Percentiles rank a stretch among this genome's conserved stretches.
Evolutionary conservation across 1,139 yeast species (phyloP).

Genomic region (Scheffersomyces quercinus): DNA sequence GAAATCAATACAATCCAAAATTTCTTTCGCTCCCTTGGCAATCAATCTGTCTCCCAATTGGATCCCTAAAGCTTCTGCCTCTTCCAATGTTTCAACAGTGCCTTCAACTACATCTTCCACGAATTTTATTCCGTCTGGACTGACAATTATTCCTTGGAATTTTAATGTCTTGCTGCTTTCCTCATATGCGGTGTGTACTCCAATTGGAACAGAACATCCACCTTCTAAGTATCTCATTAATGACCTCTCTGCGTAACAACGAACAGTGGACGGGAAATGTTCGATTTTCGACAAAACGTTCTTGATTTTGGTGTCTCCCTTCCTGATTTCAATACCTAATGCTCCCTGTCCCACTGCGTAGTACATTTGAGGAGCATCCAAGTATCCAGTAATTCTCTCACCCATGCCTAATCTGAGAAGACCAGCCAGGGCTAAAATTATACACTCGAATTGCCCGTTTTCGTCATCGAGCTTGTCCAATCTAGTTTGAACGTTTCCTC

Average conservation of each 20-base stretch:
- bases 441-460: constrained; percentile 62
- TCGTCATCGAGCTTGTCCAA: constrained; percentile 69
- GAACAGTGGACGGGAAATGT: constrained; percentile 64
- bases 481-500: constrained; percentile 89
- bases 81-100: constrained; percentile 43
- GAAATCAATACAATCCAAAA: constrained; percentile 78
- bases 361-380: constrained; percentile 84
- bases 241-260: constrained; percentile 90
- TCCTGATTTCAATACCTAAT: constrained; percentile 84
- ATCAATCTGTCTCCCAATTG: constrained; percentile 68
- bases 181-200: constrained; percentile 69
- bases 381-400: constrained; percentile 65
- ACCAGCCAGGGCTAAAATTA: constrained; percentile 92
- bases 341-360: constrained; percentile 99
- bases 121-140: constrained; percentile 74
- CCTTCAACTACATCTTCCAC: constrained; percentile 57
- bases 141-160: constrained; percentile 75
- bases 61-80: constrained; percentile 72
- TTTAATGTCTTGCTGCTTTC: constrained; percentile 41
- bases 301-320: constrained; percentile 58
- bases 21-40: constrained; percentile 76
- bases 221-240: constrained; percentile 90
- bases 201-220: constrained; percentile 97
- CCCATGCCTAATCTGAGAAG: constrained; percentile 70
- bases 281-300: constrained; percentile 64